These are phyloP conservation scores for Macadamia integrifolia DNA, from an alignment of 164 flowering plant genomes.

Conservation along the genomic window DNA sequence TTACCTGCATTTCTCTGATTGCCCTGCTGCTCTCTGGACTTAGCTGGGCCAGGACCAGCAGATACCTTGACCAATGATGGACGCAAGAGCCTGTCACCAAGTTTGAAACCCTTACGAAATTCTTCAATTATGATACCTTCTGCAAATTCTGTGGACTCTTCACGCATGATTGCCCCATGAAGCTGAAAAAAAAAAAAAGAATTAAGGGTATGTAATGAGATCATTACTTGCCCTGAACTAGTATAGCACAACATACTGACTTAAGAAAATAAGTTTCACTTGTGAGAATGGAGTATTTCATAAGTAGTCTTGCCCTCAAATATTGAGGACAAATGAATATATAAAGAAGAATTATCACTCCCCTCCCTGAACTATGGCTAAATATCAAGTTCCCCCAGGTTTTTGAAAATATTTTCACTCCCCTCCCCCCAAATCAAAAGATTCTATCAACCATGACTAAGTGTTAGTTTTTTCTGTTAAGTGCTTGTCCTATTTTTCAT, in stretches of 20 bases:
- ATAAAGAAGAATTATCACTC: too few species aligned
- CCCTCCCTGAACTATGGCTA: too few species aligned
- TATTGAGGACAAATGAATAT: background rate
- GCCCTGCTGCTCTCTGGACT: slow-evolving; percentile 26
- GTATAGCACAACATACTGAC: background rate
- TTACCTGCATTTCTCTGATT: slow-evolving; percentile 10
- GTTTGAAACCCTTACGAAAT: slow-evolving; percentile 72
- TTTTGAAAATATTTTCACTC: too few species aligned
- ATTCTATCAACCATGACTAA: too few species aligned
- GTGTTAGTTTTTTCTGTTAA: too few species aligned
- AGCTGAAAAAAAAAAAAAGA: slow-evolving; percentile 26
- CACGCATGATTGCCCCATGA: slow-evolving; percentile 93
- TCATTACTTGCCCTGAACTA: background rate
- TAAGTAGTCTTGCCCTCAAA: background rate
- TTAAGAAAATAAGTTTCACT: too few species aligned
- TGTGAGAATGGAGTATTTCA: too few species aligned
- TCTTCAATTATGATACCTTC: slow-evolving; percentile 68
- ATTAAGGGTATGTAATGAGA: background rate
- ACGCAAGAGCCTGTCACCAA: slow-evolving; percentile 78
- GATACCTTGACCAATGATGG: slow-evolving; percentile 96
- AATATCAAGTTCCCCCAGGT: too few species aligned
- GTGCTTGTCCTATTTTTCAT: too few species aligned
- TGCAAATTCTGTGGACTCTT: slow-evolving; percentile 69
- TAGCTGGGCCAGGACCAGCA: slow-evolving; percentile 85
- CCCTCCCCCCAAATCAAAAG: too few species aligned